Percentiles rank a stretch among this genome's conserved stretches.
Evolutionary conservation across 768 basidiomycete species (phyloP).

Genomic region (Arthromyces matolae): DNA sequence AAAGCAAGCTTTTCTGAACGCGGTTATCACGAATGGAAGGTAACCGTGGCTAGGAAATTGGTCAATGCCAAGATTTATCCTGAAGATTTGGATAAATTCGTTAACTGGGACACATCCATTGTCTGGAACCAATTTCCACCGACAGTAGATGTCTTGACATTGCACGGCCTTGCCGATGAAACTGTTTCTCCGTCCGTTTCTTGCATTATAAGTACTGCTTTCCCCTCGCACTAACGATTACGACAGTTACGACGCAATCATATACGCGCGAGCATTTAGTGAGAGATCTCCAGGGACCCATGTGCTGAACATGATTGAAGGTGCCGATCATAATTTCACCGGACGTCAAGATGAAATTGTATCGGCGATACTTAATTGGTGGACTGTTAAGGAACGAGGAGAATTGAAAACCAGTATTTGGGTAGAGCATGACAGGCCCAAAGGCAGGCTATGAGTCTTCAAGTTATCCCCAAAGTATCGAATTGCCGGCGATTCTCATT

Average conservation of each 20-base stretch:
- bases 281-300: constrained; percentile 63
- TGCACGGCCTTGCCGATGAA: constrained; percentile 71
- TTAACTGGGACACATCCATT: constrained; percentile 60
- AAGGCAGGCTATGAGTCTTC: constrained; percentile 40
- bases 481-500: too few relatives aligned
- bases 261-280: constrained; percentile 62
- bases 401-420: constrained; percentile 61
- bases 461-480: neutral
- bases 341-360: constrained; percentile 67
- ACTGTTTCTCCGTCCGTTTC: constrained; percentile 65
- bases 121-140: constrained; percentile 69
- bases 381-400: constrained; percentile 41
- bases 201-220: neutral
- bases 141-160: constrained; percentile 60
- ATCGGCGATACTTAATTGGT: constrained; percentile 67
- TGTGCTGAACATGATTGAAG: constrained; percentile 64
- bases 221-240: neutral
- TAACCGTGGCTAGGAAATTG: constrained; percentile 62
- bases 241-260: constrained; percentile 63
- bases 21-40: constrained; percentile 61
- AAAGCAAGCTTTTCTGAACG: constrained; percentile 47
- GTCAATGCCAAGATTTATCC: constrained; percentile 51
- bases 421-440: constrained; percentile 43
- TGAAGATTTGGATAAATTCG: constrained; percentile 59
- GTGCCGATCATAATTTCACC: constrained; percentile 77